Evolutionary conservation across 1,284 basidiomycete species (phyloP).

Genomic region (Salmacisia buchloeana): DNA sequence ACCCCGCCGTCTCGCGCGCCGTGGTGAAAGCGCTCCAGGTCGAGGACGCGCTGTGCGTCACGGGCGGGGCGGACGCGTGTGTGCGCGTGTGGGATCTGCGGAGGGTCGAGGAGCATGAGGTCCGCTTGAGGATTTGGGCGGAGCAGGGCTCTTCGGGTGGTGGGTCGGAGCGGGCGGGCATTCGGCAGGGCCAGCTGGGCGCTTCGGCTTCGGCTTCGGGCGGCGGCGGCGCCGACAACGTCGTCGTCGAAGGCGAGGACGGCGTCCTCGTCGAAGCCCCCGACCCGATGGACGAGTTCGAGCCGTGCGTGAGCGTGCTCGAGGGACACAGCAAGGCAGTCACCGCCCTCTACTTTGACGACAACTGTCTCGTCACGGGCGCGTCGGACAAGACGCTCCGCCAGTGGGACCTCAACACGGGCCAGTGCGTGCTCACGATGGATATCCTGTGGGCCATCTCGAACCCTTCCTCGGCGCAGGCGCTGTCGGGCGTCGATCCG

Average conservation of each 20-base stretch:
- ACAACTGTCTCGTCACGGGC: conserved; percentile 87
- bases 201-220: neutral
- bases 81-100: conserved; percentile 53
- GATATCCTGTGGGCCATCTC: conserved; percentile 99
- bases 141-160: neutral
- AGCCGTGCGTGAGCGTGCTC: conserved; percentile 67
- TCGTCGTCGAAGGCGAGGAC: conserved; percentile 52
- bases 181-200: conserved; percentile 22
- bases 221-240: neutral
- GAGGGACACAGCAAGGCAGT: conserved; percentile 90
- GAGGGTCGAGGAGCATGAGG: conserved; percentile 44
- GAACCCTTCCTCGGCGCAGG: conserved; percentile 66
- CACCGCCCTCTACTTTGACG: conserved; percentile 89
- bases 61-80: conserved; percentile 78
- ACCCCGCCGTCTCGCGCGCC: conserved; percentile 18
- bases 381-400: conserved; percentile 96
- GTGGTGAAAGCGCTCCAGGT: conserved; percentile 85
- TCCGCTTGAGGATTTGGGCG: conserved; percentile 22
- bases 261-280: conserved; percentile 14
- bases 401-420: conserved; percentile 95
- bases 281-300: conserved; percentile 43
- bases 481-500: conserved; percentile 31
- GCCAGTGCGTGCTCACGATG: conserved; percentile 98
- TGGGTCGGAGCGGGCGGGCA: neutral
- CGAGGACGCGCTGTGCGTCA: conserved; percentile 83